Conservation (phyloP, 148 eudicot genomes). For the Chenopodium album region DNA sequence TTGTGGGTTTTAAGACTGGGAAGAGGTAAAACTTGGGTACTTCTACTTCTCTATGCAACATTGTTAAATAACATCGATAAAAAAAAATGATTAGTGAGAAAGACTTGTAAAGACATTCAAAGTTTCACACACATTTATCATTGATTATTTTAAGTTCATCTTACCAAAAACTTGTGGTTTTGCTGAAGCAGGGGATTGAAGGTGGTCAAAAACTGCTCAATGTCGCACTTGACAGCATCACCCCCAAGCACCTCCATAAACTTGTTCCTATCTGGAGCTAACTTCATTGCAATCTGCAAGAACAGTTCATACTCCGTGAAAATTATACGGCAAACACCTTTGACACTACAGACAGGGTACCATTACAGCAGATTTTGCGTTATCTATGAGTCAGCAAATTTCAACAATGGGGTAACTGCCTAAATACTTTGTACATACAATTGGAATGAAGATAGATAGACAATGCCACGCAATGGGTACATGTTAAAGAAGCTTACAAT, state of each 20-base stretch:
- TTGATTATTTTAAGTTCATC: not conserved
- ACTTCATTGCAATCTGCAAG: conserved; percentile 76
- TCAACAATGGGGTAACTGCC: not conserved
- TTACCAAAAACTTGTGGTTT: conserved; percentile 82
- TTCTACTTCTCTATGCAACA: not conserved
- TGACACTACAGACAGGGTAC: not conserved
- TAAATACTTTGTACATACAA: not conserved
- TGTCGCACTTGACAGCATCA: conserved; percentile 49
- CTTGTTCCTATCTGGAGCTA: conserved; percentile 82
- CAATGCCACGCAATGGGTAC: not conserved
- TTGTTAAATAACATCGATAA: not conserved
- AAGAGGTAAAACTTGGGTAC: not conserved
- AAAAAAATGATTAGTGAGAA: not conserved
- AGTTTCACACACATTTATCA: not conserved
- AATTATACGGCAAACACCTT: not conserved
- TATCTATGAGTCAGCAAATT: not conserved
- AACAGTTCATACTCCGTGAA: conserved; percentile 1
- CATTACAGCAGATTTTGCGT: not conserved
- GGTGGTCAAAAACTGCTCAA: conserved; percentile 57
- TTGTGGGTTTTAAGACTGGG: not conserved
- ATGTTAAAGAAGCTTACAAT: not conserved
- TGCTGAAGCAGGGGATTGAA: conserved; percentile 62
- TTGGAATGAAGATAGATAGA: not conserved
- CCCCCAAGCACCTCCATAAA: conserved; percentile 75
- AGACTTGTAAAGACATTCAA: not conserved